Evolutionary conservation across 108 stramenopile species (phyloP).

Genomic region (Pseudonitzschia pungens): DNA sequence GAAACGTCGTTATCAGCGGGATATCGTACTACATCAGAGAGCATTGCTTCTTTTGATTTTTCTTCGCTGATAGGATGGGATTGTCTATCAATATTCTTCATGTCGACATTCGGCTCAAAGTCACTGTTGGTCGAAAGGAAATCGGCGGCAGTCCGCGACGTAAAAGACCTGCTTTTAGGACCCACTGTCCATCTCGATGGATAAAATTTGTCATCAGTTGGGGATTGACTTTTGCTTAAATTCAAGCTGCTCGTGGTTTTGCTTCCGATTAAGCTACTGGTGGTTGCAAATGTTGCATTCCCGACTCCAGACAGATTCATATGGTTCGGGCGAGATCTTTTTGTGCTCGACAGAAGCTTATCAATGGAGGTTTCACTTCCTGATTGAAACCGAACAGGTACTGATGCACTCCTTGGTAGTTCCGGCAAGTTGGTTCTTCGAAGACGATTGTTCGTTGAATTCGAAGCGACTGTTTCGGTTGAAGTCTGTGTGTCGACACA

Average conservation of each 20-base stretch:
- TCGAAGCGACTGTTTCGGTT: not conserved
- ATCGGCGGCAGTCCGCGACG: not conserved
- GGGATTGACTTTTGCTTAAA: not conserved
- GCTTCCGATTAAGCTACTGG: not conserved
- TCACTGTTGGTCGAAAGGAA: not conserved
- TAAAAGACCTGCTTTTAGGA: not conserved
- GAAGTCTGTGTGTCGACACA: conserved; percentile 7
- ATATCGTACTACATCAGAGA: too few species aligned
- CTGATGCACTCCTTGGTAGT: not conserved
- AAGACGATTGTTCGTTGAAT: not conserved
- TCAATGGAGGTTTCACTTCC: conserved; percentile 7
- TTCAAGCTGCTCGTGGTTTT: not conserved
- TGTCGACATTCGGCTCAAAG: not conserved
- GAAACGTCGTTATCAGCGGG: not conserved
- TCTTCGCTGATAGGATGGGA: too few species aligned
- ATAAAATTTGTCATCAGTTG: not conserved
- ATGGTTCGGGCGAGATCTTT: conserved; percentile 13
- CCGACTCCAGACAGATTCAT: conserved; percentile 9
- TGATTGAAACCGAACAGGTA: not conserved
- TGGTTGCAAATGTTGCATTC: conserved; percentile 6
- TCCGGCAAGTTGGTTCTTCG: not conserved
- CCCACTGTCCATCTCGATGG: too few species aligned
- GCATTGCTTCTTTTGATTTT: too few species aligned
- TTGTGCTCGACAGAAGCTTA: conserved; percentile 1
- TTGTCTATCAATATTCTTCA: not conserved